Evolutionary conservation across 805 yeast genomes (phyloP).

Genomic region (Pichia pseudocactophila): DNA sequence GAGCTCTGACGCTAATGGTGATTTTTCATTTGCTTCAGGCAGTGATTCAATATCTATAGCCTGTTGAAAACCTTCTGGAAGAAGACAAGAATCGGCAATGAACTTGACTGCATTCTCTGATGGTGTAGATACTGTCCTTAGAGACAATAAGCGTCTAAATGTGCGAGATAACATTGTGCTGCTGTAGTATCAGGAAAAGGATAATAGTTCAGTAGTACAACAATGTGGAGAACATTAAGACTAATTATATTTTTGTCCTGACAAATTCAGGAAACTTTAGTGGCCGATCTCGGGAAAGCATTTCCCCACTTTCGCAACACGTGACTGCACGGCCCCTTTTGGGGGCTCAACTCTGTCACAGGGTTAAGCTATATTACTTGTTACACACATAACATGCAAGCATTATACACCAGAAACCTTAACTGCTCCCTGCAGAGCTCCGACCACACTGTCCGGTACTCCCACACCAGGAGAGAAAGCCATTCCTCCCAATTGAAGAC

Average conservation of each 20-base stretch:
- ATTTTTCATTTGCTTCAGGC: constrained; percentile 44
- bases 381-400: too few relatives aligned
- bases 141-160: constrained; percentile 5
- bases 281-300: neutral
- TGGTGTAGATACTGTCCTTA: constrained; percentile 53
- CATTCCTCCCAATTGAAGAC: neutral
- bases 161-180: neutral
- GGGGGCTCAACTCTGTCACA: neutral
- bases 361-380: too few relatives aligned
- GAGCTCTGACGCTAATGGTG: constrained; percentile 55
- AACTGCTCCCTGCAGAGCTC: neutral
- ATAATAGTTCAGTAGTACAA: too few relatives aligned
- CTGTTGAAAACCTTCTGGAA: constrained; percentile 33
- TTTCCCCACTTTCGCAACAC: neutral
- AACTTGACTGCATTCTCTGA: constrained; percentile 70
- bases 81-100: constrained; percentile 38
- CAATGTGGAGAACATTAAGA: neutral
- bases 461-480: constrained; percentile 7
- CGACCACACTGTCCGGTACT: constrained; percentile 5
- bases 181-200: too few relatives aligned
- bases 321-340: neutral
- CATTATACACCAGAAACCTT: neutral
- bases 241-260: neutral
- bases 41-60: constrained; percentile 47
- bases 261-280: neutral